Conservation (phyloP, 768 basidiomycete genomes). For the Russula brevipes region DNA sequence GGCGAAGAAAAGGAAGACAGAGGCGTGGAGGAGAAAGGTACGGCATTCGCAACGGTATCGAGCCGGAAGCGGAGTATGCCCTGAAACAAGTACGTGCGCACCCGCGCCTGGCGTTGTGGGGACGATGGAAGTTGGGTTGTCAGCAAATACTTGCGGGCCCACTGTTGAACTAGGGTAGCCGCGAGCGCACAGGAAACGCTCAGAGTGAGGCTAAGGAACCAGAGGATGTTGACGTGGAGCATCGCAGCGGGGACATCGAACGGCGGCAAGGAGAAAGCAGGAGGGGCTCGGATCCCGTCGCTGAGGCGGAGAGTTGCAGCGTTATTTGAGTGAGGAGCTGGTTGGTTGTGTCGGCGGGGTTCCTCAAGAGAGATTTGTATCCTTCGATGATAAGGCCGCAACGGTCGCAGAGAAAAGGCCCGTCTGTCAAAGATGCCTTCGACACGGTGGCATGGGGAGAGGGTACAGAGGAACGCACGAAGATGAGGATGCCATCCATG, state of each 20-base stretch:
- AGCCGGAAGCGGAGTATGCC: slow-evolving; percentile 4
- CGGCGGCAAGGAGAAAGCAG: slow-evolving; percentile 1
- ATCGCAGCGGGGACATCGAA: neutral
- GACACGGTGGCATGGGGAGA: neutral
- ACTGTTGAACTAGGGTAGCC: slow-evolving; percentile 16
- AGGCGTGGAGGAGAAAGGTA: slow-evolving; percentile 10
- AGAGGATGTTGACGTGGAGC: neutral
- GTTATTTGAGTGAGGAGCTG: slow-evolving; percentile 15
- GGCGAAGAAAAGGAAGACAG: slow-evolving; percentile 9
- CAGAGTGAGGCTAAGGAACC: slow-evolving; percentile 7
- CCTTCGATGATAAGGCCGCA: neutral
- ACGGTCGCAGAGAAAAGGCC: slow-evolving; percentile 13
- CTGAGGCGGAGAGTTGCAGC: slow-evolving; percentile 1
- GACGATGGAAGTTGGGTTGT: neutral
- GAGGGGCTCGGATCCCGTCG: neutral
- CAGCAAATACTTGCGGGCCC: slow-evolving; percentile 7
- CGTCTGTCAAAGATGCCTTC: neutral
- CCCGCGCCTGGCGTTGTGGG: neutral
- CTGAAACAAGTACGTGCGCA: slow-evolving; percentile 4
- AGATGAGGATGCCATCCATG: slow-evolving; percentile 10
- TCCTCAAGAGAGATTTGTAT: neutral
- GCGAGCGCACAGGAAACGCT: neutral
- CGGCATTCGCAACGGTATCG: neutral
- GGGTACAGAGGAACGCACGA: neutral
- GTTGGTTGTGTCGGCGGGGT: slow-evolving; percentile 4